These are phyloP conservation scores for Gossypium laxum DNA, from an alignment of 441 rosid genomes.

Conservation along the genomic window DNA sequence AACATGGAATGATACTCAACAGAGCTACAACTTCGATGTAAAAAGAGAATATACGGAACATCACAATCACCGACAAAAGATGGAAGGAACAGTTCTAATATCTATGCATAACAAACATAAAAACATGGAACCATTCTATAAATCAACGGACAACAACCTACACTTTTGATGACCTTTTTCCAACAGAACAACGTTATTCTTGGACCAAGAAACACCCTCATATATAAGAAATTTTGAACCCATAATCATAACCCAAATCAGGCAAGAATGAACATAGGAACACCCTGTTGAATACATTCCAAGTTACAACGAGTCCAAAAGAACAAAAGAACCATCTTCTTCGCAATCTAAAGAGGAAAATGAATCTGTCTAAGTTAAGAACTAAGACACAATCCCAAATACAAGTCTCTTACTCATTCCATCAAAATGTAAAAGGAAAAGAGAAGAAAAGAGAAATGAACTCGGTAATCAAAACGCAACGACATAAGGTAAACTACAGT, in stretches of 20 bases:
- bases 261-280: neutral
- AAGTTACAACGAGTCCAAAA: neutral
- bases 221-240: neutral
- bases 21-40: neutral
- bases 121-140: neutral
- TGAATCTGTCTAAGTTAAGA: conserved; percentile 4
- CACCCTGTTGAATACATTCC: neutral
- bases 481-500: neutral
- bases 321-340: neutral
- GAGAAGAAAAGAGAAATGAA: neutral
- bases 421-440: neutral
- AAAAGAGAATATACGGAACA: neutral
- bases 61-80: neutral
- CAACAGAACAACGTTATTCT: neutral
- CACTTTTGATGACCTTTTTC: neutral
- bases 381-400: neutral
- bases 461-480: neutral
- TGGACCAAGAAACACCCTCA: neutral
- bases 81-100: neutral
- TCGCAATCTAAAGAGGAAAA: neutral
- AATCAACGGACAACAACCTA: neutral
- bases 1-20: neutral
- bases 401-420: neutral
- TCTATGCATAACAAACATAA: neutral
- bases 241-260: conserved; percentile 1